Conservation (phyloP, 2,329 filamentous ascomycete species). For the Aspergillus arachidicola region DNA sequence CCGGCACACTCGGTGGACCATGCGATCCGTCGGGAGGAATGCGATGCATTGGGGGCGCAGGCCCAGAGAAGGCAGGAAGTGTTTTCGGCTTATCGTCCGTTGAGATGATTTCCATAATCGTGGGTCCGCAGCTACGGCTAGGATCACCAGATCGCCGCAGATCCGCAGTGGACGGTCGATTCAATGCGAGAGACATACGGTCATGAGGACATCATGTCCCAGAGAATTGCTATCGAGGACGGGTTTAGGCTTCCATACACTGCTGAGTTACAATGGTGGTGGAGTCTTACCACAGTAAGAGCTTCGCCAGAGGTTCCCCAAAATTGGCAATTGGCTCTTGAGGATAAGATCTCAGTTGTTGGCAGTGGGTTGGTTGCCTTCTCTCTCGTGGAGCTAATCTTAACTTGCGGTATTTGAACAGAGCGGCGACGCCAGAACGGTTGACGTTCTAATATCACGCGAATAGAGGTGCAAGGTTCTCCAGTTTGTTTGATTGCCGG, state of each 20-base stretch:
- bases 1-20: constrained; percentile 29
- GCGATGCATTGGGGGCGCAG: constrained; percentile 32
- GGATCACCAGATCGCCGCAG: constrained; percentile 23
- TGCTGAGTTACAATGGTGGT: not conserved
- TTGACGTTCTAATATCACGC: constrained; percentile 6
- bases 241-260: not conserved
- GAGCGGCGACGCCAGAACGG: not conserved
- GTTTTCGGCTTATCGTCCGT: constrained; percentile 30
- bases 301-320: constrained; percentile 9
- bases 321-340: constrained; percentile 18
- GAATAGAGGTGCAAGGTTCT: constrained; percentile 9
- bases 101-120: constrained; percentile 30
- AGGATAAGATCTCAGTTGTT: not conserved
- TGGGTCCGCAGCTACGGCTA: constrained; percentile 20
- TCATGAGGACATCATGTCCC: constrained; percentile 27
- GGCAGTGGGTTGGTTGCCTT: not conserved
- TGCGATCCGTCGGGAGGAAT: constrained; percentile 35
- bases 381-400: not conserved
- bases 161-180: constrained; percentile 20
- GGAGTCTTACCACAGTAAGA: constrained; percentile 1
- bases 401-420: not conserved
- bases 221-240: constrained; percentile 6
- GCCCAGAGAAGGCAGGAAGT: constrained; percentile 25
- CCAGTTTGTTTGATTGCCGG: not conserved
- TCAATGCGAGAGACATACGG: constrained; percentile 24